Conservation (phyloP, 1,139 yeast species). For the Geotrichum macrosporum region DNA sequence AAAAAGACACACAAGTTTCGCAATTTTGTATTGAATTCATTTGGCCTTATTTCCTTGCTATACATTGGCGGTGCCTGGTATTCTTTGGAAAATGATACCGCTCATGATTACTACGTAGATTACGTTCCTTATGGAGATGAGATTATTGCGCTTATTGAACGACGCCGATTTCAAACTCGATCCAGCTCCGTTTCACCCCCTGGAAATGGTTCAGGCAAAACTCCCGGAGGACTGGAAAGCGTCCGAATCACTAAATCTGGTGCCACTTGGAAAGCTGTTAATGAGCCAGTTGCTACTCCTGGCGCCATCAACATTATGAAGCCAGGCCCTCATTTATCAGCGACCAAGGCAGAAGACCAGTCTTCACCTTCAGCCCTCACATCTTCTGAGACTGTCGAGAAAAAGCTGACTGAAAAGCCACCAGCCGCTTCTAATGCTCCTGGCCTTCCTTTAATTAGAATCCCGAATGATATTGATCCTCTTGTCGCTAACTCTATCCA, state of each 20-base stretch:
- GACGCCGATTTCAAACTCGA: slow-evolving; percentile 39
- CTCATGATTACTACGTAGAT: slow-evolving; percentile 49
- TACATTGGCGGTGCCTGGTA: slow-evolving; percentile 41
- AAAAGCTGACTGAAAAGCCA: neutral
- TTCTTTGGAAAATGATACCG: slow-evolving; percentile 38
- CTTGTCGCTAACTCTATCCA: slow-evolving; percentile 47
- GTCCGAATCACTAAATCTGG: slow-evolving; percentile 2
- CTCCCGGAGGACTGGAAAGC: neutral
- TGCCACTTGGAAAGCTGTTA: slow-evolving; percentile 25
- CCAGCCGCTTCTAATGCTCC: slow-evolving; percentile 6
- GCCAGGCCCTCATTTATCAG: slow-evolving; percentile 20
- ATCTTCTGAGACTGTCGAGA: slow-evolving; percentile 5
- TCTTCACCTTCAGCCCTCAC: neutral
- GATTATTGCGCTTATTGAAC: slow-evolving; percentile 49
- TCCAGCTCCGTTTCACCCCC: slow-evolving; percentile 19
- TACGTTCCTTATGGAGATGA: slow-evolving; percentile 59
- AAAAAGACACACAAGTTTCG: slow-evolving; percentile 35
- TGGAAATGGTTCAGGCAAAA: neutral
- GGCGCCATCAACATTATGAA: slow-evolving; percentile 18
- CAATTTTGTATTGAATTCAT: slow-evolving; percentile 32
- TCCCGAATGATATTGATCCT: slow-evolving; percentile 42
- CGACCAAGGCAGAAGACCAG: neutral
- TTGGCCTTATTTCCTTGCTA: slow-evolving; percentile 29
- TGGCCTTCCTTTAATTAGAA: slow-evolving; percentile 31
- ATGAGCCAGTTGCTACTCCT: neutral